Evolutionary conservation across 768 basidiomycete genomes (phyloP).

Genomic region (Leccinum arenicola): DNA sequence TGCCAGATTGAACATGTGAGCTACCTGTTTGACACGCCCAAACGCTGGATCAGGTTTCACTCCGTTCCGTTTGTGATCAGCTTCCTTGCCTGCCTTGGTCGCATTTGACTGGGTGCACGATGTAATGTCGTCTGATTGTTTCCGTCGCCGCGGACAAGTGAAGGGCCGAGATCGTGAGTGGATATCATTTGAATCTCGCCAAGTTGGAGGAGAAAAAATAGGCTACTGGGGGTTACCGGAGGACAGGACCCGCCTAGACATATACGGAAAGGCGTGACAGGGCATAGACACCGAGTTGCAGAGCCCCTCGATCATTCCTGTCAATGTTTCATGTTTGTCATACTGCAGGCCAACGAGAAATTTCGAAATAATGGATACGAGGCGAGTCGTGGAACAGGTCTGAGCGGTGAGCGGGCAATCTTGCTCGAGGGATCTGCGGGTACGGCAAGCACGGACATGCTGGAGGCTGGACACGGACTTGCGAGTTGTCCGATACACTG

Average conservation of each 20-base stretch:
- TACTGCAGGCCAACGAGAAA: slow-evolving; percentile 11
- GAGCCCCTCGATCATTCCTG: slow-evolving; percentile 41
- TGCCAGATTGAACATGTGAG: neutral
- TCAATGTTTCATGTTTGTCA: slow-evolving; percentile 43
- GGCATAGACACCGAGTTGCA: slow-evolving; percentile 23
- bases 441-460: neutral
- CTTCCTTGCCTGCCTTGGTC: neutral
- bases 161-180: slow-evolving; percentile 7
- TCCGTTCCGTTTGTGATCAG: slow-evolving; percentile 5
- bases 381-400: slow-evolving; percentile 1
- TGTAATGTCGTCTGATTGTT: neutral
- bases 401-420: neutral
- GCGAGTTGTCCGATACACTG: neutral
- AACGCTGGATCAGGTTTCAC: neutral
- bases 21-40: neutral
- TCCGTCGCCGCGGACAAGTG: neutral
- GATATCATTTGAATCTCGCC: slow-evolving; percentile 4
- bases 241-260: slow-evolving; percentile 36
- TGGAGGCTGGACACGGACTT: neutral
- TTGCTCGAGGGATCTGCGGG: slow-evolving; percentile 1
- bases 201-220: slow-evolving; percentile 21
- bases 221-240: slow-evolving; percentile 36
- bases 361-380: slow-evolving; percentile 10
- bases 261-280: slow-evolving; percentile 29
- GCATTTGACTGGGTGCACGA: neutral